Base-by-base conservation (phyloP, 2,329 filamentous ascomycete genomes). In the Fusarium tanahbumbuense region DNA sequence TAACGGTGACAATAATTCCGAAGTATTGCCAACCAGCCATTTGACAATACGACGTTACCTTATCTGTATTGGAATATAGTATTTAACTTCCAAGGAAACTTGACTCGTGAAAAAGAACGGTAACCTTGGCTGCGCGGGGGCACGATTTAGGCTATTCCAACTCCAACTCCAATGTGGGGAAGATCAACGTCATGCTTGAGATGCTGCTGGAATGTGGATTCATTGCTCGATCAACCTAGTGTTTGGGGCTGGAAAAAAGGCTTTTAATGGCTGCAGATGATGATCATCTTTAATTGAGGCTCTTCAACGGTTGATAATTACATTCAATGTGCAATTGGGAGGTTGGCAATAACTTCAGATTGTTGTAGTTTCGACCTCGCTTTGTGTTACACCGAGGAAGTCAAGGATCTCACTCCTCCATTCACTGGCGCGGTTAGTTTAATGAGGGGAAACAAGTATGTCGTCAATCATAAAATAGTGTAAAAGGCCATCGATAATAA, bases 371-470 rank as follows among this genome's bases (percentile, higher is more conserved):
- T 13, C 23, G 6, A 25, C 20, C 52, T 66, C 63, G 63, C 61
- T 30, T 49, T 9, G 5, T 16, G 20, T 61, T 61, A 10, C 30
- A 41, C 63, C 62, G 63, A 61, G 13, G 3, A 18, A 34, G 50
- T 15, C 64, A 67, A 67, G 62, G 64, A 67, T 67, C 27, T 3
- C 40, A 62, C 49, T 67, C 64, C 56, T 49, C 20, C 37, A 20
- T 37, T 27, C 23, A 18, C 16, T 37, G 61, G 46, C 49, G 30
- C 37, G 20, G 41, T 34, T 47, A 44, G 54, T 49, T 11, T 20
- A 67, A 62, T 47, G 63, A 67, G 64, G 64, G 62, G 64, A 67
- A 67, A 40, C 9, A 61, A 41, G 8, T 50, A 67, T 66, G 62
- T 58, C 61, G 16, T 66, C 34, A 37, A 66, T 30, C 30, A 13